Evolutionary conservation across 495 filamentous ascomycete genomes (phyloP).

Genomic region (Penicillium simplicissimum): DNA sequence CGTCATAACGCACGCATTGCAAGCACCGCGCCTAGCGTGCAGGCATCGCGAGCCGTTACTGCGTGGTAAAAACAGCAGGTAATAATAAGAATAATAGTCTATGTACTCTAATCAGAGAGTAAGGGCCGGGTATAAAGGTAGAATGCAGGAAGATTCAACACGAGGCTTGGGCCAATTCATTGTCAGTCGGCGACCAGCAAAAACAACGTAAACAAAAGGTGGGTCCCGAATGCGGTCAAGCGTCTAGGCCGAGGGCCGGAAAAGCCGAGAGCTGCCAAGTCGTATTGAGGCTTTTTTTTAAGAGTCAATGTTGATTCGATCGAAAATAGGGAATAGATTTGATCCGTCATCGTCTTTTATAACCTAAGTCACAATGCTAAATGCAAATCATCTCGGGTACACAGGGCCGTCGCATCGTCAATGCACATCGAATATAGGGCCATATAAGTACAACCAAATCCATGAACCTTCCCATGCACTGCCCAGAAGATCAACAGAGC

Average conservation of each 20-base stretch:
- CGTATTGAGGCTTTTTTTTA: neutral
- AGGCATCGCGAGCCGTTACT: conserved; percentile 7
- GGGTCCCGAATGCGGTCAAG: conserved; percentile 29
- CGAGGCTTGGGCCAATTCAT: neutral
- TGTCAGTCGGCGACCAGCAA: conserved; percentile 12
- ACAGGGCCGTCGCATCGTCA: conserved; percentile 24
- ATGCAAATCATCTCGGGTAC: conserved; percentile 24
- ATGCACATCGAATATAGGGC: conserved; percentile 33
- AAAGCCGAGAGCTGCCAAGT: neutral
- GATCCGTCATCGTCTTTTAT: conserved; percentile 4
- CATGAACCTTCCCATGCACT: conserved; percentile 37
- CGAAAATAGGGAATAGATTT: neutral
- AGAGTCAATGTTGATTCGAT: neutral
- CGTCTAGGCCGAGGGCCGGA: conserved; percentile 6
- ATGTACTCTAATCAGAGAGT: conserved; percentile 14
- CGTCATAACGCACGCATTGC: conserved; percentile 23
- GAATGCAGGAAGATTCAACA: conserved; percentile 10
- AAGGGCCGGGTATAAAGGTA: conserved; percentile 11
- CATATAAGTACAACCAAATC: conserved; percentile 39
- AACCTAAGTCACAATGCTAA: conserved; percentile 13
- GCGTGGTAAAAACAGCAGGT: neutral
- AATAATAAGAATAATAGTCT: conserved; percentile 13
- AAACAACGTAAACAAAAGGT: conserved; percentile 37
- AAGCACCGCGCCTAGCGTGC: conserved; percentile 11
- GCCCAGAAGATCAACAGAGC: conserved; percentile 27